A percentile compares a stretch with the other conserved stretches of the same genome.
Evolutionary conservation across 495 filamentous ascomycete genomes (phyloP).

Genomic region (Endocarpon pusillum): DNA sequence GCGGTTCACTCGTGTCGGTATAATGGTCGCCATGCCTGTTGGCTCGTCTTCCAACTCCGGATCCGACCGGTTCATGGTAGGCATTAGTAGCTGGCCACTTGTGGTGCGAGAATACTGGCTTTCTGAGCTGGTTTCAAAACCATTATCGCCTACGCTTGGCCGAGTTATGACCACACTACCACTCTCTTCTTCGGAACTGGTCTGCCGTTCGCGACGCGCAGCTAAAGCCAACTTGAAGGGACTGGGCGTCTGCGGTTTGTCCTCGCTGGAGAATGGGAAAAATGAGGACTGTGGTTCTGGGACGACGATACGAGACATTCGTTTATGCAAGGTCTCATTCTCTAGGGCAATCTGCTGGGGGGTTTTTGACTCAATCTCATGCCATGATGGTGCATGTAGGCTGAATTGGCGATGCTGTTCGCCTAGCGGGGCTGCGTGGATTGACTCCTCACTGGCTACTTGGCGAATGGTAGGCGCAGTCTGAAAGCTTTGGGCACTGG

Average conservation of each 20-base stretch:
- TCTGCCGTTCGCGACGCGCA: constrained; percentile 6
- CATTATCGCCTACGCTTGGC: constrained; percentile 1
- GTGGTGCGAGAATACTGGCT: constrained; percentile 42
- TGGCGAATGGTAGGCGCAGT: constrained; percentile 16
- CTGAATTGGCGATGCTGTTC: not conserved
- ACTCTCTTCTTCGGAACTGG: constrained; percentile 11
- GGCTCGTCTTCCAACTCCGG: constrained; percentile 13
- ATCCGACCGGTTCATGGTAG: constrained; percentile 3
- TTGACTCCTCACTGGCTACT: constrained; percentile 21
- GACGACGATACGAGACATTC: constrained; percentile 3
- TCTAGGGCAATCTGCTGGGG: too few species aligned
- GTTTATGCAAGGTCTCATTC: too few species aligned
- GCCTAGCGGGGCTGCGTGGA: constrained; percentile 8
- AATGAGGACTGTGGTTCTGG: not conserved
- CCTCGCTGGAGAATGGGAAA: constrained; percentile 25
- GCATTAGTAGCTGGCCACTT: constrained; percentile 23
- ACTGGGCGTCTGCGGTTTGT: constrained; percentile 33
- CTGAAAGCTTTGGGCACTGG: constrained; percentile 18
- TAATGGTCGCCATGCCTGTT: constrained; percentile 27
- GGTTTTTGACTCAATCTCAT: too few species aligned
- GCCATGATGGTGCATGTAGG: constrained; percentile 1
- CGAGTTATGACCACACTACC: constrained; percentile 11
- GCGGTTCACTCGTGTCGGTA: constrained; percentile 13
- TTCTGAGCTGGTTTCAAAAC: constrained; percentile 17
- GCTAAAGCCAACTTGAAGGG: constrained; percentile 36